Percentiles rank a stretch among this genome's conserved stretches.
Conservation (phyloP, 768 basidiomycete genomes). For the Tylopilus plumbeoviolaceoides region DNA sequence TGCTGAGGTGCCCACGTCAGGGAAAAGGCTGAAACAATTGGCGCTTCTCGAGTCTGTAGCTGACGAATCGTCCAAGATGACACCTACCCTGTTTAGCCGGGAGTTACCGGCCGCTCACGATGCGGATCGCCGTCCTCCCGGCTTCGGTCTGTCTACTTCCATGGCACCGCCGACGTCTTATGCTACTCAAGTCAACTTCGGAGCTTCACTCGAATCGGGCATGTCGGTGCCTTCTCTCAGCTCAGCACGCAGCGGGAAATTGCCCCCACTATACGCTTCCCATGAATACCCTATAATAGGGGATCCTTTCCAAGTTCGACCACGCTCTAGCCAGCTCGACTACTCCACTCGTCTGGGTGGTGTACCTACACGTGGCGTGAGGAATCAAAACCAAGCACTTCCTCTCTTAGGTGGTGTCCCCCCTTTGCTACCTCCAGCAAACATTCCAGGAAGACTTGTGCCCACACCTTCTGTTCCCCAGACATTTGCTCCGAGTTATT, state of each 20-base stretch:
- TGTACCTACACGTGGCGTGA: slow-evolving; percentile 4
- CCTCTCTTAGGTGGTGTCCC: slow-evolving; percentile 10
- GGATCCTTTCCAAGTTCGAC: slow-evolving; percentile 43
- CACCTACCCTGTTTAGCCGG: slow-evolving; percentile 34
- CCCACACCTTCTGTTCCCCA: slow-evolving; percentile 13
- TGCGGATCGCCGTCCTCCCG: slow-evolving; percentile 1
- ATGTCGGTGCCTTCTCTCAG: slow-evolving; percentile 3
- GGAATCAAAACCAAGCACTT: slow-evolving; percentile 15
- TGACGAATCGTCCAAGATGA: slow-evolving; percentile 66
- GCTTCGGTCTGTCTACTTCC: slow-evolving; percentile 21
- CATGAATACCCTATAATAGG: slow-evolving; percentile 5
- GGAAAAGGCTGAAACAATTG: slow-evolving; percentile 64
- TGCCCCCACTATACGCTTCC: not conserved
- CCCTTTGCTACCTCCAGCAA: slow-evolving; percentile 4
- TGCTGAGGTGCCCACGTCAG: slow-evolving; percentile 50
- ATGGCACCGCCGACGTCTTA: slow-evolving; percentile 26
- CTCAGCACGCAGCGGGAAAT: slow-evolving; percentile 7
- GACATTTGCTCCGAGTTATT: slow-evolving; percentile 14
- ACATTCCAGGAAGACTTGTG: slow-evolving; percentile 3
- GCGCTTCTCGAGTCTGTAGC: slow-evolving; percentile 70
- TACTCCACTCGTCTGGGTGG: slow-evolving; percentile 27
- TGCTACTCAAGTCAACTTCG: slow-evolving; percentile 17
- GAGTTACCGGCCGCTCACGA: slow-evolving; percentile 19
- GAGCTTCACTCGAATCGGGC: slow-evolving; percentile 36
- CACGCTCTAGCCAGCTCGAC: slow-evolving; percentile 45